Conservation (phyloP, 371 early-diverging fungal genomes). For the Umbelopsis sp. region DNA sequence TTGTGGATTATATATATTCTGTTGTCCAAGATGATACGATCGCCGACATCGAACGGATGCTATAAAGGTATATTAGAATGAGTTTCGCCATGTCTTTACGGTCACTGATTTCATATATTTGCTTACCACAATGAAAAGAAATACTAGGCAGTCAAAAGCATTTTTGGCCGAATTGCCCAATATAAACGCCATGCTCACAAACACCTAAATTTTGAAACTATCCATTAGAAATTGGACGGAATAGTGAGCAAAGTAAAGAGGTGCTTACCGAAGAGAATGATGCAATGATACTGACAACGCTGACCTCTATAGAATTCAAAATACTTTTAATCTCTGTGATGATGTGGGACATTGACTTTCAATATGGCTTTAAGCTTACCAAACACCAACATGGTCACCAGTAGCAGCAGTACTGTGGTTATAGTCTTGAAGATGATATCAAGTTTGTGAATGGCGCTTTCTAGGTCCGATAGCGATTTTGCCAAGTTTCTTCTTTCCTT, state of each 20-base stretch:
- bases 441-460: slow-evolving; percentile 2
- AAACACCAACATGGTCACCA: slow-evolving; percentile 7
- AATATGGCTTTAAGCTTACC: neutral
- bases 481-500: slow-evolving; percentile 3
- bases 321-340: neutral
- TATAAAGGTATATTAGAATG: neutral
- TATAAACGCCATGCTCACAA: slow-evolving; percentile 15
- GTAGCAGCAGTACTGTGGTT: neutral
- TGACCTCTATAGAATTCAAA: neutral
- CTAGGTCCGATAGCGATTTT: slow-evolving; percentile 6
- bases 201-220: neutral
- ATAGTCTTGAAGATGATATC: slow-evolving; percentile 9
- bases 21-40: neutral
- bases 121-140: slow-evolving; percentile 13
- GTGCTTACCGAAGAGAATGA: slow-evolving; percentile 6
- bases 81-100: neutral
- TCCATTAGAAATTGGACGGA: neutral
- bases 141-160: slow-evolving; percentile 2
- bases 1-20: slow-evolving; percentile 15
- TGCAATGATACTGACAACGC: slow-evolving; percentile 9
- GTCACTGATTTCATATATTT: neutral
- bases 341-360: neutral
- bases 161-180: slow-evolving; percentile 14
- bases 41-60: slow-evolving; percentile 13
- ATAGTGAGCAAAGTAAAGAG: neutral